Conservation (phyloP, 2,329 filamentous ascomycete species). For the Trichoderma oligosporum region DNA sequence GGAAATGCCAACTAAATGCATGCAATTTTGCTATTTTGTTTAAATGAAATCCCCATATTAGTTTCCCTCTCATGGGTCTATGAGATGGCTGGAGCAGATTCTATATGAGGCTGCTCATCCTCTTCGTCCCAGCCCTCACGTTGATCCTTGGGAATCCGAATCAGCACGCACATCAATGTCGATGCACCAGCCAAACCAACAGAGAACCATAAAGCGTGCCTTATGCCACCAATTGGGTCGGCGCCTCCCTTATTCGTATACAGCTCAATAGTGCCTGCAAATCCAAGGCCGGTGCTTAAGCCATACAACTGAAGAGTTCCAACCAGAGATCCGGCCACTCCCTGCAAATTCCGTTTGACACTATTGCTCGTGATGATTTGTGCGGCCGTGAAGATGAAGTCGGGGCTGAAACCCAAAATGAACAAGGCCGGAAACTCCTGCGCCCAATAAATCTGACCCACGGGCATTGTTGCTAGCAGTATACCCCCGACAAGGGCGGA, state of each 20-base stretch:
- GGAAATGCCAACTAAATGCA: background rate
- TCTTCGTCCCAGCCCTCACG: slow-evolving; percentile 12
- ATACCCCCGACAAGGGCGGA: slow-evolving; percentile 4
- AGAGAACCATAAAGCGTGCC: slow-evolving; percentile 4
- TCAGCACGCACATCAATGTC: background rate
- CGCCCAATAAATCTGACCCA: background rate
- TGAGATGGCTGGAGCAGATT: background rate
- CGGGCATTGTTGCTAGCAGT: slow-evolving; percentile 4
- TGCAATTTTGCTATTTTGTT: background rate
- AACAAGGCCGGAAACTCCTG: slow-evolving; percentile 4
- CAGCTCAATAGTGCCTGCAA: slow-evolving; percentile 3
- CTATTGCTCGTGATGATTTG: slow-evolving; percentile 7
- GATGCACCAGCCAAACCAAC: slow-evolving; percentile 2
- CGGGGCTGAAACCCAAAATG: background rate
- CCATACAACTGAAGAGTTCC: slow-evolving; percentile 11
- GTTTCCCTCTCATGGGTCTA: background rate
- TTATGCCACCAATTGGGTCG: background rate
- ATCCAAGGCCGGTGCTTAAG: slow-evolving; percentile 1
- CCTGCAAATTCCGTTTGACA: background rate
- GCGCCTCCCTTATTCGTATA: slow-evolving; percentile 1
- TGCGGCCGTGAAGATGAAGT: slow-evolving; percentile 6
- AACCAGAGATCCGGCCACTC: slow-evolving; percentile 2
- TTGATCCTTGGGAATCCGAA: slow-evolving; percentile 9
- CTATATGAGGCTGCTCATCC: background rate
- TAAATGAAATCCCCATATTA: background rate